Evolutionary conservation across 306 rosid genomes (phyloP), one percentile per base, ranked within the genome.

Genomic region (Psophocarpus tetragonolobus): DNA sequence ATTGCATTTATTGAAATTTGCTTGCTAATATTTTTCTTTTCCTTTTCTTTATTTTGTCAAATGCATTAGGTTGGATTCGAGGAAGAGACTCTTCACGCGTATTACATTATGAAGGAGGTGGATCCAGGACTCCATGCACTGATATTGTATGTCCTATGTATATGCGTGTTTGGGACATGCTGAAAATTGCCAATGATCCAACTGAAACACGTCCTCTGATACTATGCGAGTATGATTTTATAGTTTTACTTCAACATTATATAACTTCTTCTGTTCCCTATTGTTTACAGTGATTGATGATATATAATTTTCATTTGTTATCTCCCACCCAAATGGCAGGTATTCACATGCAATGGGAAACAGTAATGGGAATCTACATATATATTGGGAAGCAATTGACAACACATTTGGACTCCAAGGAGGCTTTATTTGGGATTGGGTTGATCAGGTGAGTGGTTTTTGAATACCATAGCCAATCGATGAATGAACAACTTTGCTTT

Each of bases 401-500:
- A 80, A 44, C 89, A 90, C 91, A 73, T 92, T 95, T 86, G 98
- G 98, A 79, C 97, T 95, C 56, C 98, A 95, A 86, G 98, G 98
- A 51, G 98, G 98, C 78, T 95, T 95, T 84, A 92, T 95, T 84
- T 95, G 98, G 98, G 98, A 95, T 4, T 95, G 98, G 98, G 98
- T 89, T 83, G 97, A 95, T 85, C 97, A 95, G 87, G 98, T 87
- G 18, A 71, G 42, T 60, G 14, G 73, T 74, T 74, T 36, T 33
- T 54, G 27, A 45, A 77, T 51, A 77, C 42, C 65, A 47, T 47
- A 68, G 50, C 10, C 61, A 57, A 35, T 77, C 30, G n/a, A 77
- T 68, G 63, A 67, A 41, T 61, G 20, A 42, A 75, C 54, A 61
- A 56, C 51, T 36, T 65, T 18, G 20, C 32, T 20, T 36, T 20